These are phyloP conservation scores for Pichia sp. DNA, from an alignment of 1,139 yeast species.

Conservation along the genomic window DNA sequence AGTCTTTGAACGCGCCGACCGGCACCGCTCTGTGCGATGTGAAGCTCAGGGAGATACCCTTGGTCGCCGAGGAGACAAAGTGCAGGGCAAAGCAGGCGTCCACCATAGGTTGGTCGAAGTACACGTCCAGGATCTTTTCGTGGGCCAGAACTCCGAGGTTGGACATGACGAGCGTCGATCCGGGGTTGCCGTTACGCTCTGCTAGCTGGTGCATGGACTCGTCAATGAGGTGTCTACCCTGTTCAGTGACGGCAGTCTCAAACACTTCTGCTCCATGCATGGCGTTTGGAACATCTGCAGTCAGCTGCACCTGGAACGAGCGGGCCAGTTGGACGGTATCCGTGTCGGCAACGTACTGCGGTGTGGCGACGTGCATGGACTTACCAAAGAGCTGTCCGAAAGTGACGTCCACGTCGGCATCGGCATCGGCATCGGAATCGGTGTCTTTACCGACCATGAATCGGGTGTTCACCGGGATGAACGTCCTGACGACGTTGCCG, in stretches of 20 bases:
- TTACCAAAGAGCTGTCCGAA: constrained; percentile 13
- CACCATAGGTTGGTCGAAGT: constrained; percentile 16
- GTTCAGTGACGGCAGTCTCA: background rate
- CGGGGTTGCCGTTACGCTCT: constrained; percentile 9
- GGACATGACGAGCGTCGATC: constrained; percentile 9
- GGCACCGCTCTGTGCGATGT: constrained; percentile 9
- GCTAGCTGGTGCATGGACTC: constrained; percentile 3
- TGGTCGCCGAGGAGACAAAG: constrained; percentile 1
- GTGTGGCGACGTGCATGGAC: constrained; percentile 1
- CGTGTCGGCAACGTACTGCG: background rate
- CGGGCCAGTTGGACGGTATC: background rate
- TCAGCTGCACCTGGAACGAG: constrained; percentile 6
- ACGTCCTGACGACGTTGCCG: constrained; percentile 2
- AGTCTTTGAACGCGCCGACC: background rate
- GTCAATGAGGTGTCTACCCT: background rate
- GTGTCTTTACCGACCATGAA: background rate
- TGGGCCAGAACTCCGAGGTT: constrained; percentile 8
- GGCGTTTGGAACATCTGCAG: constrained; percentile 1
- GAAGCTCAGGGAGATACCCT: constrained; percentile 9
- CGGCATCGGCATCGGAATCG: too few relatives aligned
- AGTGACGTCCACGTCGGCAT: background rate
- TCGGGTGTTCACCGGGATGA: constrained; percentile 13
- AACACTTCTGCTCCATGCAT: constrained; percentile 5
- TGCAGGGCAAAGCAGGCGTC: constrained; percentile 12
- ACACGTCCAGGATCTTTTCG: background rate